phyloP scores from a whole-genome alignment of 306 rosid genomes.

The Prunus mume region DNA sequence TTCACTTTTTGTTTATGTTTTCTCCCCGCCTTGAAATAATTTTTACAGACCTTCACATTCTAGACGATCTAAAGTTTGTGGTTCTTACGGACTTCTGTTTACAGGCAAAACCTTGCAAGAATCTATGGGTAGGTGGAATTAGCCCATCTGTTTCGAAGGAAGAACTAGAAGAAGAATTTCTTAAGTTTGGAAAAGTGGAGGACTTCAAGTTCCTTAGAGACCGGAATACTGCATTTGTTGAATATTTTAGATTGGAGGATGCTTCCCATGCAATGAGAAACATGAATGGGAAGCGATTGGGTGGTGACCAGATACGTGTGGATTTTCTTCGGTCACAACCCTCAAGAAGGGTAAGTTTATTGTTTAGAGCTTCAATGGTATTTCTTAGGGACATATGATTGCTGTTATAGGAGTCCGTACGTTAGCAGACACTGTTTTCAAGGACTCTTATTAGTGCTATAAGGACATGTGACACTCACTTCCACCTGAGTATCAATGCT shows the following conservation, averaged over 20 bases:
- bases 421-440: background rate
- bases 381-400: background rate
- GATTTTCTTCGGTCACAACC: constrained; percentile 86
- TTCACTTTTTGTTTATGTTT: background rate
- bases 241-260: constrained; percentile 75
- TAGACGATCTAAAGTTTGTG: background rate
- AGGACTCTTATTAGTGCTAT: background rate
- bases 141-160: constrained; percentile 78
- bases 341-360: constrained; percentile 58
- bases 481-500: background rate
- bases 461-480: background rate
- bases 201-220: constrained; percentile 82
- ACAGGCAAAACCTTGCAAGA: constrained; percentile 87
- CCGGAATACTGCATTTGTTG: constrained; percentile 86
- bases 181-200: constrained; percentile 81
- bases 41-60: too few relatives aligned
- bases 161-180: constrained; percentile 75
- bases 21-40: background rate
- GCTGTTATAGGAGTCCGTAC: background rate
- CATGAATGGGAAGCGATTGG: constrained; percentile 85
- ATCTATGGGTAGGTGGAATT: constrained; percentile 97
- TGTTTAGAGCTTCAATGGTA: constrained; percentile 15
- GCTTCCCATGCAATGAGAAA: constrained; percentile 83
- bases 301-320: constrained; percentile 91
- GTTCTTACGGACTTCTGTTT: constrained; percentile 26